Evolutionary conservation across 352 stramenopile genomes (phyloP).

Genomic region (Labyrinthula sp.): DNA sequence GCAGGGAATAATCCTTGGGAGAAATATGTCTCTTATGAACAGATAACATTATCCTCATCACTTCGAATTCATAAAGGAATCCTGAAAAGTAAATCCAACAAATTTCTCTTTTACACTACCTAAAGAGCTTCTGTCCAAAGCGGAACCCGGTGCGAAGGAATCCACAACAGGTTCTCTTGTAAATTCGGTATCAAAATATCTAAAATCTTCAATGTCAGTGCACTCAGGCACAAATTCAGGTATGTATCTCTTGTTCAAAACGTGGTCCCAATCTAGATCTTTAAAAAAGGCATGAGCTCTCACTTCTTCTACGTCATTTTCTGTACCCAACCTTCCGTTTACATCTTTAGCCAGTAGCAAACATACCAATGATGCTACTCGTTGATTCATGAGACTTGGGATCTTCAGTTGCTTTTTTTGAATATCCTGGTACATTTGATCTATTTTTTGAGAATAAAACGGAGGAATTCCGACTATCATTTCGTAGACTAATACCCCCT

Average conservation of each 20-base stretch:
- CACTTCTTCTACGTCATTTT: constrained; percentile 58
- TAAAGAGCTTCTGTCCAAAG: too few relatives aligned
- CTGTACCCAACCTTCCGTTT: constrained; percentile 64
- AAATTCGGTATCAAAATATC: constrained; percentile 39
- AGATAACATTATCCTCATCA: too few relatives aligned
- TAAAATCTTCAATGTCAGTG: constrained; percentile 30
- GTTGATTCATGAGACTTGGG: constrained; percentile 34
- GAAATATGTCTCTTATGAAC: too few relatives aligned
- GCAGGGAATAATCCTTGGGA: too few relatives aligned
- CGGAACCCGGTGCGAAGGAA: constrained; percentile 26
- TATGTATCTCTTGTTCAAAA: constrained; percentile 36
- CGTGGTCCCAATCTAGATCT: constrained; percentile 59
- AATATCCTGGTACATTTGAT: constrained; percentile 72
- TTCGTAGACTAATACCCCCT: constrained; percentile 63
- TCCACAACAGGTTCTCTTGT: constrained; percentile 35
- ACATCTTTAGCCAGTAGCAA: constrained; percentile 80
- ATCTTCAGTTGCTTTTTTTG: constrained; percentile 53
- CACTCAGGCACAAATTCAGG: constrained; percentile 32
- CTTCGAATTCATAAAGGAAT: too few relatives aligned
- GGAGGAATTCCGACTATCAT: constrained; percentile 63
- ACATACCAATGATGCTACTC: constrained; percentile 15
- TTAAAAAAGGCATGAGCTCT: constrained; percentile 71
- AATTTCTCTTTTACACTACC: constrained; percentile 7
- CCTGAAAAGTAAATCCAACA: constrained; percentile 29
- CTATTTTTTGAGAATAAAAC: constrained; percentile 68